Percentiles rank a stretch among this genome's conserved stretches.
These are phyloP conservation scores for Agrostemma githago DNA, from an alignment of 148 eudicot genomes.

Conservation along the genomic window DNA sequence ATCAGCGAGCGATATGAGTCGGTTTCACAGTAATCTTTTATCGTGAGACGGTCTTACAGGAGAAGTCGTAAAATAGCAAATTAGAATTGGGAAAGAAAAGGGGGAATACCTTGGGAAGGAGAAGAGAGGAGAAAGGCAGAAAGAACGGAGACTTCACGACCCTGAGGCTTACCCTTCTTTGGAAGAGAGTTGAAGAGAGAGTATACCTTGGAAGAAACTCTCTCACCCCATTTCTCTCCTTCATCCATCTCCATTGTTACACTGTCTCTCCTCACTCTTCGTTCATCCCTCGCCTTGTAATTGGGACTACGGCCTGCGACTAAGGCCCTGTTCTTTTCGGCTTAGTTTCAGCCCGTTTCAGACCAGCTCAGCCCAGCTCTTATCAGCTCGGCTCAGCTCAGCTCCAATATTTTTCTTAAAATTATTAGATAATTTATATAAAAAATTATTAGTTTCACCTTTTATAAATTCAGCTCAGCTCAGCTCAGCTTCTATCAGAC, in stretches of 20 bases:
- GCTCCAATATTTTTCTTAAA: no score
- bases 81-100: neutral
- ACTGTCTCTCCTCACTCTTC: no score
- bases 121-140: conserved; percentile 78
- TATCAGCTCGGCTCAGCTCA: no score
- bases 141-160: conserved; percentile 73
- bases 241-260: neutral
- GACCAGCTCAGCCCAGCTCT: no score
- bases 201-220: conserved; percentile 46
- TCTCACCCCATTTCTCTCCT: conserved; percentile 55
- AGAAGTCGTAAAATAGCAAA: neutral
- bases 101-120: conserved; percentile 52
- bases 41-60: neutral
- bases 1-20: neutral
- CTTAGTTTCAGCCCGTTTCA: no score
- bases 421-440: no score
- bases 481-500: no score
- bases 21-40: neutral
- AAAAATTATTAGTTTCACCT: no score
- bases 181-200: conserved; percentile 64
- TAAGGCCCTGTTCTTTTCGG: no score
- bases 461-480: no score
- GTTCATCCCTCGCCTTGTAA: no score
- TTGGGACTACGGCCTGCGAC: no score
- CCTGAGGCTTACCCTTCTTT: conserved; percentile 91